phyloP scores from a whole-genome alignment of 768 basidiomycete species.

The Hypsizygus marmoreus region DNA sequence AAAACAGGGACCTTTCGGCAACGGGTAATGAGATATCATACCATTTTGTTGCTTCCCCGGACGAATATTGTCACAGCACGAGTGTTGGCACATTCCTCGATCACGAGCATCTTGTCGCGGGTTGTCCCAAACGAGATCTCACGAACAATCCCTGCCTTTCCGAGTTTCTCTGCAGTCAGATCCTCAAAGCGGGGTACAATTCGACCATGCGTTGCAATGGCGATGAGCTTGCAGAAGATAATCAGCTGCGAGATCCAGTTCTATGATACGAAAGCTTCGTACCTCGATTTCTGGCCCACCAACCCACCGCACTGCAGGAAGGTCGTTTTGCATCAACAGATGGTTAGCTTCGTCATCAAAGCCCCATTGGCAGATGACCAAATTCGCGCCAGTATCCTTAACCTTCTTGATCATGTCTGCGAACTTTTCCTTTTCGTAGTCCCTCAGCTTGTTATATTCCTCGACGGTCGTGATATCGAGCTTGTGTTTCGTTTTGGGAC shows the following conservation, averaged over 20 bases:
- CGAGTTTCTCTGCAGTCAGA: constrained; percentile 86
- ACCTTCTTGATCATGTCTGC: constrained; percentile 95
- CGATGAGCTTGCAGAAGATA: constrained; percentile 69
- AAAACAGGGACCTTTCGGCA: neutral
- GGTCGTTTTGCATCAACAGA: constrained; percentile 93
- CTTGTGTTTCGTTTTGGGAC: constrained; percentile 99
- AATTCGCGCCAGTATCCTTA: constrained; percentile 94
- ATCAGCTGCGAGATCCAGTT: constrained; percentile 4
- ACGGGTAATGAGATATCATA: constrained; percentile 33
- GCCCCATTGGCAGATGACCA: constrained; percentile 99
- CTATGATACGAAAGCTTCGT: constrained; percentile 1
- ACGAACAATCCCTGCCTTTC: constrained; percentile 89
- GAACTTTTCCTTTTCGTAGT: constrained; percentile 97
- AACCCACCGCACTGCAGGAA: constrained; percentile 98
- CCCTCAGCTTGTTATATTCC: constrained; percentile 92
- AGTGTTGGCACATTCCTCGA: constrained; percentile 97
- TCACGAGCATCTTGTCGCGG: constrained; percentile 98
- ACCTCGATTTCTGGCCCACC: constrained; percentile 99
- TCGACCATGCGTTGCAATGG: constrained; percentile 96
- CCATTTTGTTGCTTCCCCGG: constrained; percentile 99
- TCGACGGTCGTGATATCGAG: constrained; percentile 96
- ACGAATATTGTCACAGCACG: constrained; percentile 97
- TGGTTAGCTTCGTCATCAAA: constrained; percentile 99
- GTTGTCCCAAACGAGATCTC: constrained; percentile 98
- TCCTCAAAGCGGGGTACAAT: constrained; percentile 99